phyloP scores from a whole-genome alignment of 129 eudicot genomes.

The Sambucus nigra region DNA sequence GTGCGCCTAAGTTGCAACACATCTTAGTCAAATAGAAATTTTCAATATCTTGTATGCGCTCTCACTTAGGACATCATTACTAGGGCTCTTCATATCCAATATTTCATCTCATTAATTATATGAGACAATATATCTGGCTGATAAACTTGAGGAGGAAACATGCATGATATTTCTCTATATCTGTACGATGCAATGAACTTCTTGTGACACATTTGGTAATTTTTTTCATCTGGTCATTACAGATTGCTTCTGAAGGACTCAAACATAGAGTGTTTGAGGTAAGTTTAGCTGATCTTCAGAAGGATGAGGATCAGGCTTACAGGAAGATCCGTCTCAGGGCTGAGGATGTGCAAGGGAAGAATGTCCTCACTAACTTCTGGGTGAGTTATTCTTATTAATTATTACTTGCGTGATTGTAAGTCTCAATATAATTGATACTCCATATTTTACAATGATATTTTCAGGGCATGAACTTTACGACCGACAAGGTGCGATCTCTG shows the following conservation, averaged over 20 bases:
- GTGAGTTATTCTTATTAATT: background rate
- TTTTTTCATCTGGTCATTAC: background rate
- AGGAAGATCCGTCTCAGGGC: slow-evolving; percentile 18
- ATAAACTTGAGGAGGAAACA: too few species aligned
- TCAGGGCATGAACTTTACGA: slow-evolving; percentile 19
- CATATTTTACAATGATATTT: background rate
- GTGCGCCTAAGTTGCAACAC: too few species aligned
- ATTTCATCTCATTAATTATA: too few species aligned
- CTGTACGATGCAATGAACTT: too few species aligned
- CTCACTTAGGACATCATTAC: too few species aligned
- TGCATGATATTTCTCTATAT: too few species aligned
- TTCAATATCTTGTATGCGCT: too few species aligned
- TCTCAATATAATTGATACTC: background rate
- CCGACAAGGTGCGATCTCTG: slow-evolving; percentile 16
- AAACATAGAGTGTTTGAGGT: slow-evolving; percentile 18
- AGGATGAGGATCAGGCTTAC: slow-evolving; percentile 13
- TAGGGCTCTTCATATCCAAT: too few species aligned
- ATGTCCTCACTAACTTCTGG: slow-evolving; percentile 16
- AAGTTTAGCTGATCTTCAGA: slow-evolving; percentile 12
- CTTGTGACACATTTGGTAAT: too few species aligned
- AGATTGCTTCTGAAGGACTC: slow-evolving; percentile 21
- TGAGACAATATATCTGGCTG: too few species aligned
- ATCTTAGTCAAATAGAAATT: too few species aligned
- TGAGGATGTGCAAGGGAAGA: slow-evolving; percentile 19
- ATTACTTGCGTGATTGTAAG: background rate